phyloP scores from a whole-genome alignment of 495 filamentous ascomycete species.

The Lentithecium fluviatile region DNA sequence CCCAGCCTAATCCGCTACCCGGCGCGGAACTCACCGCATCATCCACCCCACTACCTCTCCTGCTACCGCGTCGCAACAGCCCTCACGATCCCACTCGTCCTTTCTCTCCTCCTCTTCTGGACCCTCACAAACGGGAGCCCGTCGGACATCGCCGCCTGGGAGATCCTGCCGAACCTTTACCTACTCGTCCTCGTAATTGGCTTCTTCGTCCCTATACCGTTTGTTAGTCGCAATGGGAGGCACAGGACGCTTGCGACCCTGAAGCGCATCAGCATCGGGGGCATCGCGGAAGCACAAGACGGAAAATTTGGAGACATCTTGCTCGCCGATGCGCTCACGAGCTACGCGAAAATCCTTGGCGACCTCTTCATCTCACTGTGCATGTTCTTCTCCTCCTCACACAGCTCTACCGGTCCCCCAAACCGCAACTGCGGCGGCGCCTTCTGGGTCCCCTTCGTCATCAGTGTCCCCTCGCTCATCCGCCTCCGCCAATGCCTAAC shows the following conservation, averaged over 20 bases:
- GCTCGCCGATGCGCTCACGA: conserved; percentile 91
- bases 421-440: conserved; percentile 76
- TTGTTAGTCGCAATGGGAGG: conserved; percentile 69
- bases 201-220: conserved; percentile 71
- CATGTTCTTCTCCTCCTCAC: conserved; percentile 74
- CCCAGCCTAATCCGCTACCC: conserved; percentile 79
- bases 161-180: conserved; percentile 78
- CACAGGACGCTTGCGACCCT: conserved; percentile 69
- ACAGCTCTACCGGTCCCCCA: conserved; percentile 74
- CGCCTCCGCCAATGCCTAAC: conserved; percentile 90
- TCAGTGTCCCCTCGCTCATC: conserved; percentile 77
- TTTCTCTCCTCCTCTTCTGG: conserved; percentile 82
- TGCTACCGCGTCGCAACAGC: conserved; percentile 78
- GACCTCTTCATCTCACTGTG: conserved; percentile 86
- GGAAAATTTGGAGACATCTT: conserved; percentile 93
- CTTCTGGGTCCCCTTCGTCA: conserved; percentile 73
- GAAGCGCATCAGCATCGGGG: conserved; percentile 71
- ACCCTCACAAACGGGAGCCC: conserved; percentile 65
- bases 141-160: conserved; percentile 66
- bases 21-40: conserved; percentile 58
- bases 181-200: conserved; percentile 66
- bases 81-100: conserved; percentile 64
- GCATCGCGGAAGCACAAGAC: conserved; percentile 74
- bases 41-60: conserved; percentile 71
- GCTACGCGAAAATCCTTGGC: conserved; percentile 85